Percentiles rank a stretch among this genome's conserved stretches.
Conservation (phyloP, 2,329 filamentous ascomycete species). For the Fusarium guadeloupense region DNA sequence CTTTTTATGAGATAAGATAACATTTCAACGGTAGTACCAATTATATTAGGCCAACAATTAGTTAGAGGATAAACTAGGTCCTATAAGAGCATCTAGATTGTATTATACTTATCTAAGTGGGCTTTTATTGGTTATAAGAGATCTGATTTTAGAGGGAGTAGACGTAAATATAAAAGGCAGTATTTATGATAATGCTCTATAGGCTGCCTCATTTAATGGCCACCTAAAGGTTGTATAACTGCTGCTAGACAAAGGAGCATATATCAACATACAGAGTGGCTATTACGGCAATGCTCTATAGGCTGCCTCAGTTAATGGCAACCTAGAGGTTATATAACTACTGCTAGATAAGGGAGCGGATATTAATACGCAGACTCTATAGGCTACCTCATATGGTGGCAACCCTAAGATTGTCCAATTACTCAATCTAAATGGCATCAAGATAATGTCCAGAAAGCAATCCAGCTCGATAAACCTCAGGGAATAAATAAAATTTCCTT, state of each 20-base stretch:
- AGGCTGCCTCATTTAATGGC: too few species aligned
- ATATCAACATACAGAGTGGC: too few species aligned
- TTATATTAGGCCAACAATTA: too few species aligned
- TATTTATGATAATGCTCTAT: slow-evolving; percentile 18
- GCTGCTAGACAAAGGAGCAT: too few species aligned
- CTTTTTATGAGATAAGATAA: slow-evolving; percentile 19
- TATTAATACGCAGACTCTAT: too few species aligned
- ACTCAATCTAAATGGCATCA: not conserved
- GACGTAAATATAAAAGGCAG: slow-evolving; percentile 11
- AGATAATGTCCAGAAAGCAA: not conserved
- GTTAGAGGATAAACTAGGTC: too few species aligned
- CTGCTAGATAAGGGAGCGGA: too few species aligned
- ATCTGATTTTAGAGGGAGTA: slow-evolving; percentile 8
- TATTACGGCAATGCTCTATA: too few species aligned
- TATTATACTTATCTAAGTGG: slow-evolving; percentile 6
- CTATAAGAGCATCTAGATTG: slow-evolving; percentile 6
- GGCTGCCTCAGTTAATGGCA: too few species aligned
- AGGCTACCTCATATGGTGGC: slow-evolving; percentile 15
- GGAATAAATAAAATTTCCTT: not conserved
- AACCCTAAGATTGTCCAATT: slow-evolving; percentile 11
- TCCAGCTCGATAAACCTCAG: not conserved
- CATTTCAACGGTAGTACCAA: slow-evolving; percentile 18
- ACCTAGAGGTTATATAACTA: too few species aligned
- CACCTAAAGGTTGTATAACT: too few species aligned
- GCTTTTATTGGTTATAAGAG: not conserved